A percentile compares a stretch with the other conserved stretches of the same genome.
Evolutionary conservation across 805 yeast species (phyloP).

Genomic region (Suhomyces canberraensis): DNA sequence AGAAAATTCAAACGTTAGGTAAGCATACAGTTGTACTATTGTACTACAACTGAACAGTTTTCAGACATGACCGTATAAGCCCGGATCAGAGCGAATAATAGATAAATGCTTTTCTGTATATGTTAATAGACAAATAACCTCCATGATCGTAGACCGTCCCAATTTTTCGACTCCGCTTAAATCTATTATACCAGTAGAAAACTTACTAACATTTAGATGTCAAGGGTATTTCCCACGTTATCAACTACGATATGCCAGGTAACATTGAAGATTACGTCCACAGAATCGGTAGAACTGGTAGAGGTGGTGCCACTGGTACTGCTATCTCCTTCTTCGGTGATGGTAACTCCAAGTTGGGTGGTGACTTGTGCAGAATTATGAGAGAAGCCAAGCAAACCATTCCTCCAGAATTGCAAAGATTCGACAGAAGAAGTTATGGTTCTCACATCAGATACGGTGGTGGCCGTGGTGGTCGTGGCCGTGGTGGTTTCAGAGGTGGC

Average conservation of each 20-base stretch:
- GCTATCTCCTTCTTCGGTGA: constrained; percentile 93
- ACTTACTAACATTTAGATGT: constrained; percentile 66
- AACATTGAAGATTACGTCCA: constrained; percentile 98
- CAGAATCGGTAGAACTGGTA: constrained; percentile 98
- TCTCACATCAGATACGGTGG: constrained; percentile 49
- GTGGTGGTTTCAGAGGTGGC: constrained; percentile 51
- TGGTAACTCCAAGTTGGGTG: constrained; percentile 83
- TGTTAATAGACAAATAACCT: constrained; percentile 9
- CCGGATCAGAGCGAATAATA: constrained; percentile 1
- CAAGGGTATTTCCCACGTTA: constrained; percentile 91
- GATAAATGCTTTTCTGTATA: constrained; percentile 9
- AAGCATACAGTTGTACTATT: too few species aligned
- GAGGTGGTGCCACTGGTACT: constrained; percentile 96
- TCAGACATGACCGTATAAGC: background rate
- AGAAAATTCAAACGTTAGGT: too few species aligned
- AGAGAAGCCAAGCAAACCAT: constrained; percentile 92
- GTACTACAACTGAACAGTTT: background rate
- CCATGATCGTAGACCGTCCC: constrained; percentile 1
- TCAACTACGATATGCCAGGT: constrained; percentile 97
- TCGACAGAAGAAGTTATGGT: constrained; percentile 64
- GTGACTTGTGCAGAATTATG: constrained; percentile 83
- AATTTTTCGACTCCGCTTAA: too few species aligned
- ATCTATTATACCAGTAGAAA: background rate
- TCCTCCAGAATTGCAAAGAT: constrained; percentile 74
- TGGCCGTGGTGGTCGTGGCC: constrained; percentile 58